Conservation (phyloP, 768 basidiomycete species). For the Pisolithus albus region DNA sequence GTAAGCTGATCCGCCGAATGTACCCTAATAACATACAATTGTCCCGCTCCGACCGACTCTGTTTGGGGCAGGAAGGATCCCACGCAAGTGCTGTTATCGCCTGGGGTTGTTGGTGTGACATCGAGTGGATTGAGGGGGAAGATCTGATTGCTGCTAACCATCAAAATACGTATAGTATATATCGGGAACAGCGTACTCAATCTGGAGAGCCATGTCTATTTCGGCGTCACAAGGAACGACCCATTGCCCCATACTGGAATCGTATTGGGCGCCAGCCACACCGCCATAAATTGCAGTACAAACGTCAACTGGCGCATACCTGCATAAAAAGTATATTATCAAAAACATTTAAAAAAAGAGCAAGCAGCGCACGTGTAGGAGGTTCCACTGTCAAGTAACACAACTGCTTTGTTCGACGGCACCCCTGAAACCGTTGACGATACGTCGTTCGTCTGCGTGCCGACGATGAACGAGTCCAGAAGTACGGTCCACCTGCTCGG, state of each 20-base stretch:
- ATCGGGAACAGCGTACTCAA: constrained; percentile 45
- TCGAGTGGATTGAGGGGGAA: constrained; percentile 80
- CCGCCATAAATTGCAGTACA: constrained; percentile 64
- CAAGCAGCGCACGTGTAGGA: constrained; percentile 59
- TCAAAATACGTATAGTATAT: constrained; percentile 9
- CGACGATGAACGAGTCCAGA: constrained; percentile 64
- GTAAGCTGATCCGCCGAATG: background rate
- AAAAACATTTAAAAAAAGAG: constrained; percentile 1
- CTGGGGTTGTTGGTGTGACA: constrained; percentile 43
- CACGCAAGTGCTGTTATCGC: constrained; percentile 48
- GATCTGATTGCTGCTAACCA: constrained; percentile 49
- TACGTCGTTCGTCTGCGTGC: constrained; percentile 43
- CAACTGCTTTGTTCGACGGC: constrained; percentile 65
- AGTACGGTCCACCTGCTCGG: constrained; percentile 75
- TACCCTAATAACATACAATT: constrained; percentile 50
- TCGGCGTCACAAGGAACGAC: constrained; percentile 66
- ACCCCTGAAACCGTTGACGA: constrained; percentile 49
- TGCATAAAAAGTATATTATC: constrained; percentile 19
- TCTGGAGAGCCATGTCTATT: constrained; percentile 73
- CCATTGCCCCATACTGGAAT: constrained; percentile 54
- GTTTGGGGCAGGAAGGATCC: constrained; percentile 70
- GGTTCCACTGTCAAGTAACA: constrained; percentile 74
- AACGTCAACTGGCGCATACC: constrained; percentile 62
- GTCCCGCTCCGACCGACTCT: constrained; percentile 48
- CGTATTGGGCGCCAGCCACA: constrained; percentile 56